Base-by-base conservation (phyloP, 208 protist species). In the Crithidia acanthocephali region DNA sequence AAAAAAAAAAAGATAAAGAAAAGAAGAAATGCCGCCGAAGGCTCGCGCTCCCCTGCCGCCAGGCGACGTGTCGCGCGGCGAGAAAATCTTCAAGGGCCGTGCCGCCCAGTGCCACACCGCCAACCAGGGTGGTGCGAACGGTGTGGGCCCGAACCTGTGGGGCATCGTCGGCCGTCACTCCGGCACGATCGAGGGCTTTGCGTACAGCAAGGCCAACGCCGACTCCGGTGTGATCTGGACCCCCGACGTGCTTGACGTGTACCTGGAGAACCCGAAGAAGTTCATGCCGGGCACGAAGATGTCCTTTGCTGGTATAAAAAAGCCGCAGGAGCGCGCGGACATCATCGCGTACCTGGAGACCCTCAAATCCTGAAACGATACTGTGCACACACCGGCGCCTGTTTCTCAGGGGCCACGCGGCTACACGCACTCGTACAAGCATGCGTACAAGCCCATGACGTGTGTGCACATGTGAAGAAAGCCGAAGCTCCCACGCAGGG, bases 211-310 rank as follows among this genome's bases (percentile, higher is more conserved):
- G 59, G 97, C 98, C 65, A 99, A 99, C 84, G 91, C 96, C 67
- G 85, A 95, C 50, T 90, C 86, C 8, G 91, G 88, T 66, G 91
- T 99, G 28, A 63, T 89, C 22, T 99, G 98, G 98, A 97, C 82
- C 56, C 85, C 95, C 30, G 85, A 98, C 60, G 91, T 95, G 64
- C 86, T 99, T 27, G 92, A 97, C 74, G 90, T 97, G 40, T 99
- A 99, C 74, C 83, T 99, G 40, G 86, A 97, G 81, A 98, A 99
- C 79, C 98, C 98, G 60, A 99, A 99, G 93, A 99, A 99, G 92
- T 98, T 98, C 79, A 98, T 98, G 84, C 97, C 97, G 30, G 97
- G 96, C 64, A 99, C 95, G 59, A 99, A 99, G 86, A 99, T 99
- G 98, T 97, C 95, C 42, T 99, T 99, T 68, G 95, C 95, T 40